Conservation (phyloP, 169 alveolate species). For the Plasmodium yoelii region DNA sequence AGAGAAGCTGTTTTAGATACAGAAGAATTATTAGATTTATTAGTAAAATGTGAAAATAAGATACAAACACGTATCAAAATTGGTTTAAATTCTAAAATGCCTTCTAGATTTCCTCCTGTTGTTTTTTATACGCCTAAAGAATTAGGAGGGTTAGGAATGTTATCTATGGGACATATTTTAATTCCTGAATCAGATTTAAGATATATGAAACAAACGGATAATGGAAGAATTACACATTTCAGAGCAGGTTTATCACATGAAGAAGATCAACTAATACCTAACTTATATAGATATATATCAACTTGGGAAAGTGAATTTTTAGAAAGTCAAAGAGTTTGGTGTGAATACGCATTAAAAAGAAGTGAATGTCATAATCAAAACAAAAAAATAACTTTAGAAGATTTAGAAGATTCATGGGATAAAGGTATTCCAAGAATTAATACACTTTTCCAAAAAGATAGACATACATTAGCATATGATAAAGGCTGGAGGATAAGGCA, state of each 20-base stretch:
- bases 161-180: slow-evolving; percentile 99
- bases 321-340: slow-evolving; percentile 99
- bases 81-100: slow-evolving; percentile 99
- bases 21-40: slow-evolving; percentile 96
- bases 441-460: slow-evolving; percentile 99
- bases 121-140: slow-evolving; percentile 99
- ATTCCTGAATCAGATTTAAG: slow-evolving; percentile 99
- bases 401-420: slow-evolving; percentile 99
- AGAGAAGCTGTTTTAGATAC: slow-evolving; percentile 99
- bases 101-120: slow-evolving; percentile 99
- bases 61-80: slow-evolving; percentile 99
- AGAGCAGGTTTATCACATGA: slow-evolving; percentile 99
- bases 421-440: slow-evolving; percentile 99
- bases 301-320: slow-evolving; percentile 99
- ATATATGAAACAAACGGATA: slow-evolving; percentile 97
- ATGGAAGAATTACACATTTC: slow-evolving; percentile 98
- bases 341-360: slow-evolving; percentile 99
- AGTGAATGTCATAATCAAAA: slow-evolving; percentile 99
- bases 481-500: slow-evolving; percentile 99
- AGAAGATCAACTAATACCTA: slow-evolving; percentile 99
- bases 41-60: slow-evolving; percentile 99
- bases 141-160: slow-evolving; percentile 99
- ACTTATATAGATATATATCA: slow-evolving; percentile 96
- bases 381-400: slow-evolving; percentile 98
- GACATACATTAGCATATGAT: slow-evolving; percentile 99